Percentiles rank a stretch among this genome's conserved stretches.
These are phyloP conservation scores for Diversispora eburnea DNA, from an alignment of 192 early-diverging fungal species.

Conservation along the genomic window DNA sequence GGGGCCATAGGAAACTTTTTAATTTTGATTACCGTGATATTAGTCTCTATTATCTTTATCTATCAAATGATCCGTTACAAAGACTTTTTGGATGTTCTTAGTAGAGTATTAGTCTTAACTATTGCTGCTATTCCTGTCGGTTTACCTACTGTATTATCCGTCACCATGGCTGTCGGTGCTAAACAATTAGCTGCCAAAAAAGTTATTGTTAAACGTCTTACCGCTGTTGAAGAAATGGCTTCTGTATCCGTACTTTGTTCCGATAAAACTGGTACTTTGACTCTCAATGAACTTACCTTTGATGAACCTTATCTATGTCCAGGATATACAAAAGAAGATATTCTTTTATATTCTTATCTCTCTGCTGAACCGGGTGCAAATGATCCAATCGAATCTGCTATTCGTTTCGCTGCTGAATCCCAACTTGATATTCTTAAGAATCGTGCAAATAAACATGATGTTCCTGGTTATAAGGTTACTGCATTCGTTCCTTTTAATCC, in stretches of 20 bases:
- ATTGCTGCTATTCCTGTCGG: conserved; percentile 90
- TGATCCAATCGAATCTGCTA: conserved; percentile 88
- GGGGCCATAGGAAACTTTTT: conserved; percentile 91
- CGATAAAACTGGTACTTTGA: conserved; percentile 90
- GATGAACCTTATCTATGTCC: conserved; percentile 78
- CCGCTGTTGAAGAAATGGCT: conserved; percentile 92
- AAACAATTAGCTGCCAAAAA: conserved; percentile 86
- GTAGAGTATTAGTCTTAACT: conserved; percentile 71
- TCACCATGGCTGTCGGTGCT: conserved; percentile 97
- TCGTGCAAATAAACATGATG: conserved; percentile 48
- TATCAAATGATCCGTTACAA: conserved; percentile 60
- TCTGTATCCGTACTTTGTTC: conserved; percentile 84
- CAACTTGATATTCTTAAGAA: conserved; percentile 64
- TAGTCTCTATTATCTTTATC: conserved; percentile 78
- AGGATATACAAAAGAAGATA: conserved; percentile 66
- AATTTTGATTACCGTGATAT: conserved; percentile 72
- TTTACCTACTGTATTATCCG: conserved; percentile 92
- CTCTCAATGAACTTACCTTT: conserved; percentile 90
- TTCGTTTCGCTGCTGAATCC: conserved; percentile 79
- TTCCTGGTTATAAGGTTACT: conserved; percentile 89
- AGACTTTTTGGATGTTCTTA: conserved; percentile 45
- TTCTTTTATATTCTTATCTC: conserved; percentile 77
- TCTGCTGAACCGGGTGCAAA: conserved; percentile 87
- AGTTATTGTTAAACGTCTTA: conserved; percentile 94
- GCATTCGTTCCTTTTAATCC: conserved; percentile 94